Evolutionary conservation across 805 yeast species (phyloP).

Genomic region (Lachancea kluyveri): DNA sequence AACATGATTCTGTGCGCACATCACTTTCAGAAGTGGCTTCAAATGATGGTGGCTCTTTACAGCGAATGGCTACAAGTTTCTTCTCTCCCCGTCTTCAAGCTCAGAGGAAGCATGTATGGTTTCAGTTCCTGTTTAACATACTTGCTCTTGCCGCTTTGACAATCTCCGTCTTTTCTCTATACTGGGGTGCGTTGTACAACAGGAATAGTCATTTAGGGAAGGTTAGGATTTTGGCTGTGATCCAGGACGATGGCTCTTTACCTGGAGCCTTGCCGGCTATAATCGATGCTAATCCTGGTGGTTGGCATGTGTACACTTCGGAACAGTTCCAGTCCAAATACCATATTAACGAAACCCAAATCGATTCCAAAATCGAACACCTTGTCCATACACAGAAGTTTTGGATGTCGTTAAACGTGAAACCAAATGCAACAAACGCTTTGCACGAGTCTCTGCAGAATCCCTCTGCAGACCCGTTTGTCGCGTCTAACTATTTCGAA

Average conservation of each 20-base stretch:
- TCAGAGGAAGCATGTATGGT: slow-evolving; percentile 10
- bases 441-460: slow-evolving; percentile 20
- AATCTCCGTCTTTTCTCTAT: slow-evolving; percentile 24
- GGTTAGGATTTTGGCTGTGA: slow-evolving; percentile 28
- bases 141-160: slow-evolving; percentile 20
- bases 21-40: no score
- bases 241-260: slow-evolving; percentile 27
- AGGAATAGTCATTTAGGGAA: slow-evolving; percentile 19
- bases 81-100: slow-evolving; percentile 14
- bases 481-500: slow-evolving; percentile 28
- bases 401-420: slow-evolving; percentile 59
- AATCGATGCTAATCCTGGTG: slow-evolving; percentile 16
- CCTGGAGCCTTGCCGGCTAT: slow-evolving; percentile 15
- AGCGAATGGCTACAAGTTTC: slow-evolving; percentile 13
- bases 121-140: slow-evolving; percentile 11
- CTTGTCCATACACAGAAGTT: slow-evolving; percentile 48
- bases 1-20: no score
- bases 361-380: slow-evolving; percentile 35
- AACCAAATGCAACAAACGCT: slow-evolving; percentile 38
- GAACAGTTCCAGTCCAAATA: slow-evolving; percentile 21
- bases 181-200: slow-evolving; percentile 35
- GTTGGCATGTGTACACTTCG: slow-evolving; percentile 27
- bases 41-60: no score
- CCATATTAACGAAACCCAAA: slow-evolving; percentile 14
- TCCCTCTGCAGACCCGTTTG: slow-evolving; percentile 14